phyloP scores from a whole-genome alignment of 345 rosid genomes.

The Aegle marmelos region DNA sequence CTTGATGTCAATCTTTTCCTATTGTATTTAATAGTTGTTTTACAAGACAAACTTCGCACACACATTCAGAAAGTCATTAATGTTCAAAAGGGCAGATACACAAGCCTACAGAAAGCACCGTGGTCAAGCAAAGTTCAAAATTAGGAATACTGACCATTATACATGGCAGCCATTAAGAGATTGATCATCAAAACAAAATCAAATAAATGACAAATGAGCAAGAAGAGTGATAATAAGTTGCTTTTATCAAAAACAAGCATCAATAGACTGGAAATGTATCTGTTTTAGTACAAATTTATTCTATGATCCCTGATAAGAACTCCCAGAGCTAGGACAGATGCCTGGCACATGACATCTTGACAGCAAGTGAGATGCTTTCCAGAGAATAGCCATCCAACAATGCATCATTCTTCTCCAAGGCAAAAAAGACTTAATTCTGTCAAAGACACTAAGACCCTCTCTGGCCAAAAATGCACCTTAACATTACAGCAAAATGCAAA shows the following conservation, averaged over 20 bases:
- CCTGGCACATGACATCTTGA: not conserved
- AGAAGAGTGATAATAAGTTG: no score
- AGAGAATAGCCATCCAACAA: not conserved
- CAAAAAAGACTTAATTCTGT: not conserved
- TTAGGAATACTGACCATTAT: no score
- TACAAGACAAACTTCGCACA: not conserved
- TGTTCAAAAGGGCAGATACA: not conserved
- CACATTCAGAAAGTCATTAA: not conserved
- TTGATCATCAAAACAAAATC: no score
- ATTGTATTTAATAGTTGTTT: no score
- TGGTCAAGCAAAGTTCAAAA: no score
- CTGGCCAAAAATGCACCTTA: no score
- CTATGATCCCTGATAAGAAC: not conserved
- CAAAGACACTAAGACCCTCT: not conserved
- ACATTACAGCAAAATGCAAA: no score
- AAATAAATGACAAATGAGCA: no score
- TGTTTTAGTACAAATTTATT: not conserved
- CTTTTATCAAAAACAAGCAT: no score
- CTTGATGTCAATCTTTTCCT: not conserved
- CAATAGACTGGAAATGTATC: no score
- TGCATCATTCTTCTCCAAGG: not conserved
- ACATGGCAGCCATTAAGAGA: no score
- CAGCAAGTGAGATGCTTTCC: not conserved
- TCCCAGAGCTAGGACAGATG: not conserved
- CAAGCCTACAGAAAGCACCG: not conserved